Evolutionary conservation across 2,329 filamentous ascomycete genomes (phyloP).

Genomic region (Trichoderma atroviride): DNA sequence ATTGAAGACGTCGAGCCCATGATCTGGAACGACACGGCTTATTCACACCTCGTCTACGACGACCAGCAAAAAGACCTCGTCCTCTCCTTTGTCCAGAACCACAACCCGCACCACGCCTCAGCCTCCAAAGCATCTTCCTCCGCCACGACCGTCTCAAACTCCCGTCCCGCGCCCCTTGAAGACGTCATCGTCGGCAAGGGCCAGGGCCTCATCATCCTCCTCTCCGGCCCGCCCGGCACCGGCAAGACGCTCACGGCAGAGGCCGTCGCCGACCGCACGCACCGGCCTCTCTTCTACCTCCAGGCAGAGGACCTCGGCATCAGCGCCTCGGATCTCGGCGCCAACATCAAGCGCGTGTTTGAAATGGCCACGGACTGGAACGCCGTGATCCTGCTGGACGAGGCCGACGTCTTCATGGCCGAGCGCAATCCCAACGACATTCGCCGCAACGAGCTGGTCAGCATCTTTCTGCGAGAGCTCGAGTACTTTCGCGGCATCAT

Average conservation of each 20-base stretch:
- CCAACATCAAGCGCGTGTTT: constrained; percentile 51
- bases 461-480: constrained; percentile 50
- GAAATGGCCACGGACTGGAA: constrained; percentile 54
- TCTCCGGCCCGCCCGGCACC: constrained; percentile 50
- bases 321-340: constrained; percentile 47
- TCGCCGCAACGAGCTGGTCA: constrained; percentile 52
- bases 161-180: constrained; percentile 34
- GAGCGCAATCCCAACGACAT: constrained; percentile 50
- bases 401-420: constrained; percentile 57
- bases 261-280: constrained; percentile 46
- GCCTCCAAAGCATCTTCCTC: constrained; percentile 20
- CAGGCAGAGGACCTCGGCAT: constrained; percentile 53
- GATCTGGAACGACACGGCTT: constrained; percentile 50
- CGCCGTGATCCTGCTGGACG: constrained; percentile 55
- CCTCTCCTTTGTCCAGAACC: constrained; percentile 52
- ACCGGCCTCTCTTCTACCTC: constrained; percentile 50
- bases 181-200: constrained; percentile 50
- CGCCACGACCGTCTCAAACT: not conserved
- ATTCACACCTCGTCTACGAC: constrained; percentile 50
- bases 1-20: constrained; percentile 48
- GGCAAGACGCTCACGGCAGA: constrained; percentile 52
- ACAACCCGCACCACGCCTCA: constrained; percentile 31
- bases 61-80: constrained; percentile 52
- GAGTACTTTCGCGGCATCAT: constrained; percentile 51
- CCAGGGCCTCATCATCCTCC: constrained; percentile 49